Evolutionary conservation across 1,139 yeast species (phyloP), one percentile per base, ranked within the genome.

Genomic region (Blastobotrys petasosporus): DNA sequence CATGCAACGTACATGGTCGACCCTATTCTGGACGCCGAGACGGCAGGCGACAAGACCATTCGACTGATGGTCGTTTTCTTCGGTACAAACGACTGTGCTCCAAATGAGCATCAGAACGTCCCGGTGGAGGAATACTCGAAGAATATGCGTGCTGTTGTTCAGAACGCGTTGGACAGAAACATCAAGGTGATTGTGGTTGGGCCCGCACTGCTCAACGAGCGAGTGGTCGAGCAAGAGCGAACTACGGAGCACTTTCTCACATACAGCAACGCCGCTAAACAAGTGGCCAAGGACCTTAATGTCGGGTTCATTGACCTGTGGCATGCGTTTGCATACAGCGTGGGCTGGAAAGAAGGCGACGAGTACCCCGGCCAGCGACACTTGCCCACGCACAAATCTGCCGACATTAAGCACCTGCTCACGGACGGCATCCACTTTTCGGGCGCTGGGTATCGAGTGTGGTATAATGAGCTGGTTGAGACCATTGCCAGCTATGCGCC

Each of bases 341-440:
- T 55, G 5, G 66, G 65, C 32, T 56, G 65, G 64, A 47, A 53
- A 29, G 52, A 52, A 6, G 63, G 59, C 16, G 55, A 51, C 6
- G 20, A 34, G 11, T 2, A 36, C n/a, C 55, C 59, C 1, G 38
- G 56, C 5, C 53, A 55, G 7, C 59, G 60, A 3, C 41, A 47
- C 53, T 16, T 32, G 34, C 34, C 34, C 3, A 32, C 13, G 34
- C 5, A 73, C 71, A 0, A 76, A 76, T 54, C 47, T 60, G 17
- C 52, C 10, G 61, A 58, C 2, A 11, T 32, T 12, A 25, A 10
- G 12, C 8, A 29, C 16, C 51, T 70, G 15, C 54, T 75, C 10
- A 50, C 57, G 9, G 92, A 84, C 57, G 95, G 94, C 0, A 65
- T 86, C 34, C 95, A 86, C 60, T 82, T 73, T 59, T 71, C 77